Percentiles rank a stretch among this genome's conserved stretches.
Evolutionary conservation across 75 land plant species (phyloP).

Genomic region (Pinus taeda): DNA sequence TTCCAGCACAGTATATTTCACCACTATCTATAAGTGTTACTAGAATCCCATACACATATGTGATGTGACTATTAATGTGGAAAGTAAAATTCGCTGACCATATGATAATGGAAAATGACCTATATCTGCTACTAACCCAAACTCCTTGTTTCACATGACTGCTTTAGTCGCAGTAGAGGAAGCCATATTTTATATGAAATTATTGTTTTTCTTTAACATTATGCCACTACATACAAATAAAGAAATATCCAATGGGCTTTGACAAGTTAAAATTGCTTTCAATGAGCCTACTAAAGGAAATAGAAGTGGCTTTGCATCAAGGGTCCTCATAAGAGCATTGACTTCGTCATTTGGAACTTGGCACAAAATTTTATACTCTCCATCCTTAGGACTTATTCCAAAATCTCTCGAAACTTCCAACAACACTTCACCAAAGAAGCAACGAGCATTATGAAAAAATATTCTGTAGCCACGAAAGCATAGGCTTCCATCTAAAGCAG

Average conservation of each 20-base stretch:
- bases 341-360: conserved; percentile 94
- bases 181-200: conserved; percentile 25
- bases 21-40: conserved; percentile 94
- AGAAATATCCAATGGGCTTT: conserved; percentile 91
- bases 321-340: conserved; percentile 70
- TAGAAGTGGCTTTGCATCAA: conserved; percentile 37
- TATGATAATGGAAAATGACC: conserved; percentile 58
- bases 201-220: conserved; percentile 52
- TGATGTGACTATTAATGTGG: conserved; percentile 65
- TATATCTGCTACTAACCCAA: conserved; percentile 93
- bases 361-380: conserved; percentile 93
- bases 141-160: conserved; percentile 26
- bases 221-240: conserved; percentile 88
- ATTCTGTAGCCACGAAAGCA: no score
- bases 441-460: no score
- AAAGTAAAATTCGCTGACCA: conserved; percentile 91
- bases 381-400: conserved; percentile 7
- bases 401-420: no score
- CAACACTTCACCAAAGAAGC: no score
- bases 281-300: conserved; percentile 90
- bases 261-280: conserved; percentile 90
- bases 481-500: no score
- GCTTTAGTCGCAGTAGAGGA: conserved; percentile 40
- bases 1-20: conserved; percentile 94
- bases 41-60: conserved; percentile 89